Percentiles rank a stretch among this genome's conserved stretches.
These are phyloP conservation scores for Crithidia fasciculata DNA, from an alignment of 208 protist species.

Conservation along the genomic window DNA sequence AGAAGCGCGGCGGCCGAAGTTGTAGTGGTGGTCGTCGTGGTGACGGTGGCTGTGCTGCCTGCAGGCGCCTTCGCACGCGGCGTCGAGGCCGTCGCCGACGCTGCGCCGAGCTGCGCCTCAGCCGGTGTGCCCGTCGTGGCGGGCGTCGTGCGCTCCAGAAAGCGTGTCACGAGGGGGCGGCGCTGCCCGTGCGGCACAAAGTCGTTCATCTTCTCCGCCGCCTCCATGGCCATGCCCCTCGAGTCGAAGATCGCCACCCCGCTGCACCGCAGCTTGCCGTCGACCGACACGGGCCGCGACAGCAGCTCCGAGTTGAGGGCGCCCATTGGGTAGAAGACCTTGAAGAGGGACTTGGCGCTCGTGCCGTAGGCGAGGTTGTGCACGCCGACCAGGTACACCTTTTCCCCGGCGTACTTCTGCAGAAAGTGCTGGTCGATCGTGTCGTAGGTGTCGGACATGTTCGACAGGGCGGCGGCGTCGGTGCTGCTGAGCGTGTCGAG, in stretches of 20 bases:
- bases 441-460: constrained; percentile 29
- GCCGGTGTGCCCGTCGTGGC: background rate
- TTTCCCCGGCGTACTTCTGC: constrained; percentile 38
- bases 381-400: constrained; percentile 62
- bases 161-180: constrained; percentile 55
- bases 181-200: constrained; percentile 63
- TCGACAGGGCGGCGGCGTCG: background rate
- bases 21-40: background rate
- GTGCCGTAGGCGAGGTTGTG: constrained; percentile 68
- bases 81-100: constrained; percentile 21
- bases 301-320: constrained; percentile 64
- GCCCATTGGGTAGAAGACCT: constrained; percentile 78
- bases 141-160: constrained; percentile 34
- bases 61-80: constrained; percentile 6
- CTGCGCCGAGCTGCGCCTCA: background rate
- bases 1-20: constrained; percentile 18
- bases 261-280: constrained; percentile 56
- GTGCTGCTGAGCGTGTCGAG: background rate
- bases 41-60: background rate
- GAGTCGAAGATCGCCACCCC: constrained; percentile 74
- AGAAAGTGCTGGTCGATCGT: constrained; percentile 64
- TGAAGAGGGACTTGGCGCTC: constrained; percentile 45
- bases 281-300: constrained; percentile 41
- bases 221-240: constrained; percentile 56
- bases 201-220: constrained; percentile 71